Base-by-base conservation (phyloP, 139 green algal genomes). In the Coelastrella sp. region DNA sequence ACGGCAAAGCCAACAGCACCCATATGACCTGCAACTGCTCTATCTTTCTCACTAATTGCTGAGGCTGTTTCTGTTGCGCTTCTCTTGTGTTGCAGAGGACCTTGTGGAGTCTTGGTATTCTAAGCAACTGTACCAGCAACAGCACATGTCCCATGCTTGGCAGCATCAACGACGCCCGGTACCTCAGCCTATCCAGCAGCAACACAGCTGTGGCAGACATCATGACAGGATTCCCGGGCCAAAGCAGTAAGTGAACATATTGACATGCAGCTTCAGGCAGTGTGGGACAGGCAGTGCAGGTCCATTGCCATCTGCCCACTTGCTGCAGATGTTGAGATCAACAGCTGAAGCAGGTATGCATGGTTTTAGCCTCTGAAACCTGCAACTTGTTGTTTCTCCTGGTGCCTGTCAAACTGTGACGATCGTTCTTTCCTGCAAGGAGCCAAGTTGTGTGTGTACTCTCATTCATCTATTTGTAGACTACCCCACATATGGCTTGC, bases 111-210 rank as follows among this genome's bases (percentile, higher is more conserved):
- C 49, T 92, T 56, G 92, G 61, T 25, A 27, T 78, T 78, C 90
- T 94, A 11, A 93, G 88, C 81, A 94, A 90, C 89, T 94, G 92
- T 87, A 93, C 74, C 11, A 57, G 22, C 57, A 68, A 17, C n/a
- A 59, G 57, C 6, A 72, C 68, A n/a, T 94, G 92, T 87, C 78
- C 58, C 22, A 72, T 92, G 49, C 25, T 87, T 7, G 90, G 92
- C 85, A 78, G 92, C 85, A 78, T 94, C 4, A 93, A 86, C 87
- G 70, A 84, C 35, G 57, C 49, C 8, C 25, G 22, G 25, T 68
- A 80, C 58, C 85, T 60, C 1, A 35, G 6, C 20, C 72, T 92
- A 7, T 56, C 7, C 75, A 90, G 84, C 57, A 66, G 58, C 35
- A 81, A 93, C 66, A 49, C 74, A 22, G 56, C 57, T 6, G 82